Evolutionary conservation across 2,329 filamentous ascomycete species (phyloP).

Genomic region (Nemania sp.): DNA sequence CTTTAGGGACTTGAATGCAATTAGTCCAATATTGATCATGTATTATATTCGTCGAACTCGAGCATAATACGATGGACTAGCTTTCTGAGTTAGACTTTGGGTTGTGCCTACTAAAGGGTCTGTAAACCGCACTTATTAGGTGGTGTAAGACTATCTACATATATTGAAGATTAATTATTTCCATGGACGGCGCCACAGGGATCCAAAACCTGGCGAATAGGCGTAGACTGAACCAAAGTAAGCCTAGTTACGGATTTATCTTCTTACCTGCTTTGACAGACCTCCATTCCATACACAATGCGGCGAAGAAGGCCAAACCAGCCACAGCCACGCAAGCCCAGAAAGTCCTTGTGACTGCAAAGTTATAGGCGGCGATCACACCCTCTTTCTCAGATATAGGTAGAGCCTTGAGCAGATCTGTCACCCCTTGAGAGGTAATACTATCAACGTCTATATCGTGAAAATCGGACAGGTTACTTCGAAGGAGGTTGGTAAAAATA

Average conservation of each 20-base stretch:
- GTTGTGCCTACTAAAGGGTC: no score
- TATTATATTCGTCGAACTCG: no score
- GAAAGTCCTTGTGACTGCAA: slow-evolving; percentile 29
- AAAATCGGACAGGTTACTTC: slow-evolving; percentile 11
- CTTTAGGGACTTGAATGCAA: no score
- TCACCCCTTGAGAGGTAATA: slow-evolving; percentile 22
- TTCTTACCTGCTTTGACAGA: slow-evolving; percentile 16
- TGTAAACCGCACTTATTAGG: no score
- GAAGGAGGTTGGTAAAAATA: slow-evolving; percentile 31
- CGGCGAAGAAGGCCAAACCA: slow-evolving; percentile 16
- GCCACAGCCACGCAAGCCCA: slow-evolving; percentile 27
- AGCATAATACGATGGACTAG: no score
- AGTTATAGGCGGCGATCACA: slow-evolving; percentile 25
- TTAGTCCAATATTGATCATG: no score
- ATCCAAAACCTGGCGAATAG: no score
- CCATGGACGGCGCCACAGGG: no score
- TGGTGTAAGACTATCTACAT: no score
- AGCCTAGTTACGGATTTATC: background rate
- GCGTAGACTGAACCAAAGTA: no score
- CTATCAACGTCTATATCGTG: slow-evolving; percentile 15
- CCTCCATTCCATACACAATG: slow-evolving; percentile 31
- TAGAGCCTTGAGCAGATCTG: slow-evolving; percentile 21
- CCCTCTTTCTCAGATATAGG: slow-evolving; percentile 9
- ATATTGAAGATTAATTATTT: no score
- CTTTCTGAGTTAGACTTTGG: no score